These are phyloP conservation scores for Medicago arabica DNA, from an alignment of 306 rosid genomes.

Conservation along the genomic window DNA sequence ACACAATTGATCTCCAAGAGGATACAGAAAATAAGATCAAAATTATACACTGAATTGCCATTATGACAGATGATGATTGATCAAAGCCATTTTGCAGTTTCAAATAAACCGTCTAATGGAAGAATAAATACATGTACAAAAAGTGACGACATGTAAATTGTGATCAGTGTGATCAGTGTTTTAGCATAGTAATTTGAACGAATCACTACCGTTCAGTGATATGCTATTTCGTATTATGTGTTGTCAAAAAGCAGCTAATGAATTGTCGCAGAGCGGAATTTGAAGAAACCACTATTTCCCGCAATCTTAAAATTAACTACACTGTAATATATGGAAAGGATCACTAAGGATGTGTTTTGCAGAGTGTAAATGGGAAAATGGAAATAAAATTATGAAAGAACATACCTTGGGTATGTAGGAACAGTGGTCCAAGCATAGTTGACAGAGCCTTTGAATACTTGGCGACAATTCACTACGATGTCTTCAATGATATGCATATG, in stretches of 20 bases:
- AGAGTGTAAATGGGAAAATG: conserved; percentile 10
- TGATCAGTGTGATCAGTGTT: too few species aligned
- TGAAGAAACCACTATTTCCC: too few species aligned
- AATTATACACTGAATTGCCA: not conserved
- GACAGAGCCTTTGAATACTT: conserved; percentile 92
- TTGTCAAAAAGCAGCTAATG: too few species aligned
- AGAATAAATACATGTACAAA: not conserved
- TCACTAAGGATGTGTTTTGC: conserved; percentile 6
- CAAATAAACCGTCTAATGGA: not conserved
- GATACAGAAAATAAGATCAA: not conserved
- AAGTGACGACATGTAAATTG: not conserved
- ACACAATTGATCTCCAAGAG: not conserved
- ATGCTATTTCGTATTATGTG: too few species aligned
- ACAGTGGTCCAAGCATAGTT: conserved; percentile 99
- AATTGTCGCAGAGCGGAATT: too few species aligned
- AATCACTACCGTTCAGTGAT: too few species aligned
- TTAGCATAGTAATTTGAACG: too few species aligned
- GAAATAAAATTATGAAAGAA: not conserved
- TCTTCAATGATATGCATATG: conserved; percentile 95
- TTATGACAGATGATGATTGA: not conserved
- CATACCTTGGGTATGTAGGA: conserved; percentile 96
- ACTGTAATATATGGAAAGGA: not conserved
- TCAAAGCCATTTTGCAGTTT: not conserved
- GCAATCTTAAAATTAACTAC: too few species aligned
- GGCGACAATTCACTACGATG: conserved; percentile 82